Evolutionary conservation across 2,329 filamentous ascomycete species (phyloP), one percentile per base, ranked within the genome.

Genomic region (Ascochyta viciae-villosae): DNA sequence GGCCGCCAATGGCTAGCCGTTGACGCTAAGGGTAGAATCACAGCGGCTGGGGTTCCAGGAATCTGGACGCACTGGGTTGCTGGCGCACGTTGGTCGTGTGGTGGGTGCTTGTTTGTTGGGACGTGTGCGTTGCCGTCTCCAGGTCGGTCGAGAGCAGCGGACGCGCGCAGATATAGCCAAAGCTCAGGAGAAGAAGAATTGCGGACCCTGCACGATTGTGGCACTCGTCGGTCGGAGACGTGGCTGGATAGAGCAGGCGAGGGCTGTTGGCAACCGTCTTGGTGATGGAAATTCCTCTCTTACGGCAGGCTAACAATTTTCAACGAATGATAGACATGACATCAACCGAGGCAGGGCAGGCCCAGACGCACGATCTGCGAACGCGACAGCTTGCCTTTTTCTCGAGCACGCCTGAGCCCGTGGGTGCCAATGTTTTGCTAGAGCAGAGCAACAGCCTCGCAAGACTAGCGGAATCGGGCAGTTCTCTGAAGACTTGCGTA

Each of bases 161-260:
- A 27, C 9, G 43, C 46, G 39, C 29, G 27, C 47, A 50, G 31
- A 35, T 44, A 57, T 44, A 56, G 37, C 22, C 35, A 51, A 49
- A 45, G 45, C 15, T 35, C 41, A 46, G 27, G 31, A 34, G 40
- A 40, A 54, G 45, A 57, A 60, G 52, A 54, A 58, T 54, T 42
- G 41, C 48, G 49, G 55, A 34, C 49, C 45, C 42, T 58, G 40
- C 64, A 66, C 59, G 54, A 47, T 57, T 65, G 41, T 42, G 63
- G 64, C 44, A 56, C 51, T 43, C 54, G 52, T 51, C 46, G 45
- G 44, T 64, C 66, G 67, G 67, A 47, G 49, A 41, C 44, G 52
- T 53, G 52, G 60, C 67, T 70, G 42, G 52, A 65, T 61, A 45
- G 27, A 68, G 66, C 60, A 65, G 60, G 61, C 54, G 57, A 59